Conservation (phyloP, 345 rosid genomes). For the Camelina neglecta region DNA sequence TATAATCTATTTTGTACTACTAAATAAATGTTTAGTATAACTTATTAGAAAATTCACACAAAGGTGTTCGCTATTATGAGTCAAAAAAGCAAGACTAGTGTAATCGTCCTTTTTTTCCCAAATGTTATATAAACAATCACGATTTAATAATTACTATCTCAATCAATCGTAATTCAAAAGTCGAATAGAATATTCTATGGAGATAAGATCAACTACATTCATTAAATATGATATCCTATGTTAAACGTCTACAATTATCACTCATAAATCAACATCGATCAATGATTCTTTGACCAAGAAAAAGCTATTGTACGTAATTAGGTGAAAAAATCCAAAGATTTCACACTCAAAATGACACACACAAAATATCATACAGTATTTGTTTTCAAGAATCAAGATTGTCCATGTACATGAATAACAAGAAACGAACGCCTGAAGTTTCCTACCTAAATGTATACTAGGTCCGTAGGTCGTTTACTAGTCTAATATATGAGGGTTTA, state of each 20-base stretch:
- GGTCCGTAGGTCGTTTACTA: neutral
- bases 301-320: constrained; percentile 4
- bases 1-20: neutral
- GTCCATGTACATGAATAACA: neutral
- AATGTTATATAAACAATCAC: constrained; percentile 34
- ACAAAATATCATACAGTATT: neutral
- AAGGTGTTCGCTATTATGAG: constrained; percentile 13
- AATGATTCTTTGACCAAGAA: constrained; percentile 36
- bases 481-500: neutral
- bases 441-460: neutral
- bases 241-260: constrained; percentile 23
- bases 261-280: constrained; percentile 34
- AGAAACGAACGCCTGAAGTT: neutral
- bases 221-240: constrained; percentile 34
- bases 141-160: constrained; percentile 39
- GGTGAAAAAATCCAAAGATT: constrained; percentile 17
- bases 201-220: constrained; percentile 35
- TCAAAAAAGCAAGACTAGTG: constrained; percentile 29
- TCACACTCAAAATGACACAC: constrained; percentile 29
- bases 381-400: constrained; percentile 9
- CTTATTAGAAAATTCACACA: constrained; percentile 18
- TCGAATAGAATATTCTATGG: constrained; percentile 39
- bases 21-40: neutral
- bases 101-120: constrained; percentile 17
- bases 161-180: constrained; percentile 37